These are phyloP conservation scores for Stachybotrys chartarum DNA, from an alignment of 2,329 filamentous ascomycete species.

Conservation along the genomic window DNA sequence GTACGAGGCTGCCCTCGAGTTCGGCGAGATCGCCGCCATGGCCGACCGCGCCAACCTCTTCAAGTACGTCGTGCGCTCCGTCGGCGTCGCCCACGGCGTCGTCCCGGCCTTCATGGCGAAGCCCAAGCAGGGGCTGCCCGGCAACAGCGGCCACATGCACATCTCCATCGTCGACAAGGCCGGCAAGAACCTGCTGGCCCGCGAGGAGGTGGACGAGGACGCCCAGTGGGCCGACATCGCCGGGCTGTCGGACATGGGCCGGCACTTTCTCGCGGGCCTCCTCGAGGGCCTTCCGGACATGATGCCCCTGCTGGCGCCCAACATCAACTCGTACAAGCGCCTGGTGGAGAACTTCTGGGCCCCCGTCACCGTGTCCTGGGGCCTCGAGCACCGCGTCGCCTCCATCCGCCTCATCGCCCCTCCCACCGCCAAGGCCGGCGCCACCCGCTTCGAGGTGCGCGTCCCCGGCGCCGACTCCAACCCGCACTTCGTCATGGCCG, in stretches of 20 bases:
- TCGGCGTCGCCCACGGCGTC: conserved; percentile 81
- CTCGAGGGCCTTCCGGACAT: conserved; percentile 85
- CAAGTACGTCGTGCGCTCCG: conserved; percentile 90
- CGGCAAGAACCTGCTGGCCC: conserved; percentile 79
- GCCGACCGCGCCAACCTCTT: conserved; percentile 88
- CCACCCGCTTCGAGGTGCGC: conserved; percentile 87
- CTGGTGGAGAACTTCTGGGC: conserved; percentile 99
- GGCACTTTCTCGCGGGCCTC: conserved; percentile 88
- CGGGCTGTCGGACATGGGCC: conserved; percentile 77
- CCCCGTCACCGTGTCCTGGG: conserved; percentile 95
- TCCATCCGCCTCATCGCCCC: conserved; percentile 86
- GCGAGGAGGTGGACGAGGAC: conserved; percentile 63
- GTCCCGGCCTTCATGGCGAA: conserved; percentile 99
- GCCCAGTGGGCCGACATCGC: conserved; percentile 69
- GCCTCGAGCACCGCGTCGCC: conserved; percentile 87
- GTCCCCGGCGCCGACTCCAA: conserved; percentile 94
- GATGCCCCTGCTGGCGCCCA: conserved; percentile 93
- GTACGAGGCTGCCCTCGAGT: conserved; percentile 91
- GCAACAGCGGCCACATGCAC: conserved; percentile 95
- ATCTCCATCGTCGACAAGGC: conserved; percentile 74
- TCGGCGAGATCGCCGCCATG: conserved; percentile 80
- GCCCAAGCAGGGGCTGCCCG: conserved; percentile 80
- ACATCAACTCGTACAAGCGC: conserved; percentile 95
- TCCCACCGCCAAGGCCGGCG: conserved; percentile 74
- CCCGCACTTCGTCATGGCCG: conserved; percentile 77